Base-by-base conservation (phyloP, 2,329 filamentous ascomycete species). In the Fusarium virguliforme region DNA sequence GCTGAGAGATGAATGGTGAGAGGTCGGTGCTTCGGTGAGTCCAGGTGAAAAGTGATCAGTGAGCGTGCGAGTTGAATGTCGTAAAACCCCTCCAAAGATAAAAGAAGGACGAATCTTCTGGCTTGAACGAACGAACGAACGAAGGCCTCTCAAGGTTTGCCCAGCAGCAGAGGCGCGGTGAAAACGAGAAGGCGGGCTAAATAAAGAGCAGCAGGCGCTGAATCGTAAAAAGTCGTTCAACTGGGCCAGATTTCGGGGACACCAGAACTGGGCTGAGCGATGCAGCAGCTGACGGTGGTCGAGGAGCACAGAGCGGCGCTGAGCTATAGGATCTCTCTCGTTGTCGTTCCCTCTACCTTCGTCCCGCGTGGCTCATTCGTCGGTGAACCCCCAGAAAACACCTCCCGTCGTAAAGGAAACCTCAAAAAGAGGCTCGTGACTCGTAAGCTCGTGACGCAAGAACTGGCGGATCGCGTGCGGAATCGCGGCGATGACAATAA, bases 391-490 rank as follows among this genome's bases (percentile, higher is more conserved):
- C 51, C 32, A 37, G 55, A 62, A 37, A 59, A 48, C 55, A 67
- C 62, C 43, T 38, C 50, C 53, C 18, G 69, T 70, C 59, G 55
- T 35, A 48, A 66, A 70, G 46, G 50, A 51, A 70, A 57, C 57
- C 54, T 57, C 46, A 22, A 57, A 22, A 57, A 41, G 59, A 46
- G 60, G 38, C 67, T 70, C 60, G 70, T 70, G 70, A 70, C 70
- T 72, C 62, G 70, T 72, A 72, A 72, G 70, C 70, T 70, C 41
- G 70, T 72, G 70, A 68, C 70, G 70, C 70, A 71, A 71, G 66
- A 72, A 65, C 41, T 60, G 61, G 50, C 62, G 64, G 62, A 48
- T 67, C 54, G 65, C 57, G 62, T 63, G 68, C 46, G 40, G 69
- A 72, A 62, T 60, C 55, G 61, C 65, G 61, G 58, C 62, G 62